A percentile compares a stretch with the other conserved stretches of the same genome.
phyloP scores from a whole-genome alignment of 768 basidiomycete genomes.

The Suillus hirtellus region DNA sequence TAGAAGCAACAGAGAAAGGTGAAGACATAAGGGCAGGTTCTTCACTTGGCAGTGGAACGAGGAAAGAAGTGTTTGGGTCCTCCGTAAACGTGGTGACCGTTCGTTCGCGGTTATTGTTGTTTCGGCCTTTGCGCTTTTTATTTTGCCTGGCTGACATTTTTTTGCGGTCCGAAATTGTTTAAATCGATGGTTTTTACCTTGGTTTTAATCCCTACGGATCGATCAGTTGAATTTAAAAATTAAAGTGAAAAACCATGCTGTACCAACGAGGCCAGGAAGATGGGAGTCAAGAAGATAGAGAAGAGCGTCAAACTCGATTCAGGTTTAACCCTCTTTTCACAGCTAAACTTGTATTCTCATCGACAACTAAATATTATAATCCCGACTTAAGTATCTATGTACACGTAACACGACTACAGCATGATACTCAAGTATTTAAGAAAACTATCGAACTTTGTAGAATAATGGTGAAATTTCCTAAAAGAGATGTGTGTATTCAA shows the following conservation, averaged over 20 bases:
- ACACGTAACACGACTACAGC: too few species aligned
- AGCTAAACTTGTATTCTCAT: background rate
- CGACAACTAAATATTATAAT: background rate
- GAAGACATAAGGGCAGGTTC: slow-evolving; percentile 46
- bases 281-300: slow-evolving; percentile 10
- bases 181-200: slow-evolving; percentile 4
- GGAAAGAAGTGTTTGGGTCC: slow-evolving; percentile 54
- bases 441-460: slow-evolving; percentile 9
- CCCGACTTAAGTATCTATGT: too few species aligned
- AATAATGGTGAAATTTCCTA: slow-evolving; percentile 3
- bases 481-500: background rate
- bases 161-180: slow-evolving; percentile 12
- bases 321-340: background rate
- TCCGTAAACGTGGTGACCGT: slow-evolving; percentile 69
- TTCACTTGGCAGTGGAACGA: slow-evolving; percentile 53
- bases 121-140: slow-evolving; percentile 62
- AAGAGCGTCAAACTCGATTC: background rate
- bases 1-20: slow-evolving; percentile 38
- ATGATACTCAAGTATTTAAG: background rate
- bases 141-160: slow-evolving; percentile 60
- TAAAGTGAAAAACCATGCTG: background rate
- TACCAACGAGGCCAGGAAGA: slow-evolving; percentile 5
- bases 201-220: slow-evolving; percentile 6
- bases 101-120: slow-evolving; percentile 58
- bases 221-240: slow-evolving; percentile 13